Evolutionary conservation across 352 stramenopile species (phyloP).

Genomic region (Globisporangium cederbergense): DNA sequence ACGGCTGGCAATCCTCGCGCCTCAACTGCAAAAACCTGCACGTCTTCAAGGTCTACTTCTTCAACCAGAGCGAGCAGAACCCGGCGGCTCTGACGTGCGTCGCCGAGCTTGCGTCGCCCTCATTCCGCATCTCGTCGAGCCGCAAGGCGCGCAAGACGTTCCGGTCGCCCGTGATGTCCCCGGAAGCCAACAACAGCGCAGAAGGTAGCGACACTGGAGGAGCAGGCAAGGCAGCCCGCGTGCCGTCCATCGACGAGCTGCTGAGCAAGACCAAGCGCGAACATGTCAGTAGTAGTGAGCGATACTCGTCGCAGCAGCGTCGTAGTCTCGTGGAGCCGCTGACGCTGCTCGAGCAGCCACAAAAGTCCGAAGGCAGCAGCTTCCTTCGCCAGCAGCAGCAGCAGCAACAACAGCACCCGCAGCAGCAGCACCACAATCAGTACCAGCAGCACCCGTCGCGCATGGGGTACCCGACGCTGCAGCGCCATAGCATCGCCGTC

Average conservation of each 20-base stretch:
- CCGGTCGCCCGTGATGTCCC: conserved; percentile 39
- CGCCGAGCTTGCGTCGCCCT: conserved; percentile 49
- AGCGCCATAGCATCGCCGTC: conserved; percentile 18
- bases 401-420: neutral
- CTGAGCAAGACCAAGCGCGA: conserved; percentile 22
- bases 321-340: conserved; percentile 19
- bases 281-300: neutral
- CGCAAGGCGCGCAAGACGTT: conserved; percentile 81
- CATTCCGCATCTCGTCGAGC: conserved; percentile 79
- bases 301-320: conserved; percentile 15
- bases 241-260: conserved; percentile 47
- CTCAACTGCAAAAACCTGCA: conserved; percentile 86
- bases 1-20: conserved; percentile 80
- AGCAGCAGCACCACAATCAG: neutral
- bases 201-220: neutral
- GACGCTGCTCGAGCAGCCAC: conserved; percentile 16
- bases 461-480: conserved; percentile 19
- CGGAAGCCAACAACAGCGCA: conserved; percentile 13
- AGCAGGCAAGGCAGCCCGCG: conserved; percentile 4
- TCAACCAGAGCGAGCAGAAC: conserved; percentile 33
- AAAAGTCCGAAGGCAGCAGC: conserved; percentile 10
- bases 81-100: conserved; percentile 40
- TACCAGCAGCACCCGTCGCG: neutral
- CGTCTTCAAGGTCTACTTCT: conserved; percentile 76
- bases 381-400: neutral